These are phyloP conservation scores for Penicillium lagena DNA, from an alignment of 495 filamentous ascomycete species.

Conservation along the genomic window DNA sequence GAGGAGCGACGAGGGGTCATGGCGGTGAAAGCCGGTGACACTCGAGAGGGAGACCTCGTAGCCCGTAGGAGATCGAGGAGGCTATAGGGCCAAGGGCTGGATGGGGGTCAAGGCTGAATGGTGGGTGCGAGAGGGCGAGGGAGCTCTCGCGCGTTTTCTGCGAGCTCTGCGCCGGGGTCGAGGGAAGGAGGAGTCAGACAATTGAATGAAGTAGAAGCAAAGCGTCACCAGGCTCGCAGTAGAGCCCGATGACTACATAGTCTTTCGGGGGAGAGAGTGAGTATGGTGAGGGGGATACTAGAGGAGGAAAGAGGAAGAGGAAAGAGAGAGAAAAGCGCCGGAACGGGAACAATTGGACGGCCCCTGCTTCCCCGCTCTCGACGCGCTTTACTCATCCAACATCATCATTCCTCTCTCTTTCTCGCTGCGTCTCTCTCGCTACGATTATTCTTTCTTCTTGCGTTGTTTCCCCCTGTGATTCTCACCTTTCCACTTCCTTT, in stretches of 20 bases:
- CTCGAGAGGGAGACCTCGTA: conserved; percentile 1
- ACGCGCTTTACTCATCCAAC: conserved; percentile 1
- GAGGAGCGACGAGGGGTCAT: conserved; percentile 85
- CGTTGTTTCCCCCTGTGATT: too few species aligned
- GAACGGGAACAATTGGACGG: conserved; percentile 26
- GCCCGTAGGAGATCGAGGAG: conserved; percentile 2
- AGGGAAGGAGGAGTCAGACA: conserved; percentile 14
- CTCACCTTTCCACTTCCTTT: too few species aligned
- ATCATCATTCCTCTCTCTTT: background rate
- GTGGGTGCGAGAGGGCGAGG: background rate
- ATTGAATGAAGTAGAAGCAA: conserved; percentile 17
- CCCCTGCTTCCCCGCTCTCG: conserved; percentile 28
- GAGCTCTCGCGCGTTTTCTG: conserved; percentile 12
- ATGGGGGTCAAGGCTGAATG: background rate
- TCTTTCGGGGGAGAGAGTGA: conserved; percentile 25
- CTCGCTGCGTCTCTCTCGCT: background rate
- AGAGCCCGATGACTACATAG: conserved; percentile 42
- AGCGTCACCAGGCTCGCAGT: conserved; percentile 30
- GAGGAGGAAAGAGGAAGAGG: conserved; percentile 6
- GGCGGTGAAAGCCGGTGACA: conserved; percentile 7
- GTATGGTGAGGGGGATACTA: conserved; percentile 25
- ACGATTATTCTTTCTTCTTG: too few species aligned
- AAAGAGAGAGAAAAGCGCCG: conserved; percentile 28
- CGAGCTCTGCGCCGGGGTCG: conserved; percentile 24
- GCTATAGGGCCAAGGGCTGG: conserved; percentile 1